Evolutionary conservation across 257 asterid genomes (phyloP), one percentile per base, ranked within the genome.

Genomic region (Ilex aquifolium): DNA sequence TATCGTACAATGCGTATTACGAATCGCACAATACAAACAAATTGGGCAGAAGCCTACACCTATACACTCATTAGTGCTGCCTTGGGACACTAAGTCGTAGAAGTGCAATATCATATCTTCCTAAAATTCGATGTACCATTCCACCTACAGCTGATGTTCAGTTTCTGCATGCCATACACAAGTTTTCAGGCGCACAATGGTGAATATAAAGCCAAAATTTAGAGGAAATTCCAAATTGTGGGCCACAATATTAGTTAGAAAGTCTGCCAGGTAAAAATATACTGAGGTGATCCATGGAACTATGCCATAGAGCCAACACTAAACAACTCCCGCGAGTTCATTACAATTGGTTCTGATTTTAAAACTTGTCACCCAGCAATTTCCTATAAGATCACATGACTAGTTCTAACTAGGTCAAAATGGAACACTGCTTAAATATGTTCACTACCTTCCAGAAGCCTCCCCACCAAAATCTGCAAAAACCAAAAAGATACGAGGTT

Each of bases 381-480:
- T 36, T 36, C 42, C 42, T 36, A 2, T 36, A 1, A 36, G 42
- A 36, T 36, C 8, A 8, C 8, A 36, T 8, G 8, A 36, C 42
- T 36, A 36, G 8, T 36, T 36, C 42, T 36, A 36, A 36, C 8
- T 10, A 46, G 3, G 3, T 10, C 52, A 7, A 10, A 46, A 46
- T 3, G 69, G 42, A 68, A 59, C 63, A 73, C 68, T 63, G 51
- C 65, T 56, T 65, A 13, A 60, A 73, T 67, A 32, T 53, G 65
- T 50, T 77, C 68, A 75, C 77, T 84, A 88, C 97, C 74, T 85
- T 91, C 80, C 84, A 91, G 82, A 84, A 60, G 73, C 97, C 97
- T 66, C 96, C 97, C 58, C 36, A 83, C 97, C 97, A 88, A 73
- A 91, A 88, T 87, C 97, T 90, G 88, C 49, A 72, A 36, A 21